Percentiles rank a stretch among this genome's conserved stretches.
These are phyloP conservation scores for Leucoagaricus sp. DNA, from an alignment of 1,284 basidiomycete species.

Conservation along the genomic window DNA sequence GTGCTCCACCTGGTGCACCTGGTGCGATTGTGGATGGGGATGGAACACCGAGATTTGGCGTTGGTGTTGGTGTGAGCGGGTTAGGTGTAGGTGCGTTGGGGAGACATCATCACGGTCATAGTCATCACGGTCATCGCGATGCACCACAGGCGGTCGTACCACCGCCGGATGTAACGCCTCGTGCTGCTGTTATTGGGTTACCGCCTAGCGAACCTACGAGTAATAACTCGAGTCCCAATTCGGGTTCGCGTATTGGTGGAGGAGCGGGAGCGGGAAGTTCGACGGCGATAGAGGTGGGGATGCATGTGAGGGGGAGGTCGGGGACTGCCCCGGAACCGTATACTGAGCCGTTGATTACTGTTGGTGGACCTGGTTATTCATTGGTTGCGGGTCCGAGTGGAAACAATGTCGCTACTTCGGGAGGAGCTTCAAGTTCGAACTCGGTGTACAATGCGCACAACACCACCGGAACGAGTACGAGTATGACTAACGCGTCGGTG, in stretches of 20 bases:
- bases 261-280: no score
- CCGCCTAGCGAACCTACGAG: no score
- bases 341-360: constrained; percentile 7
- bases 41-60: constrained; percentile 29
- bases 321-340: constrained; percentile 9
- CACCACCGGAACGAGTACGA: no score
- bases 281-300: not conserved
- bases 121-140: constrained; percentile 1
- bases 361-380: not conserved
- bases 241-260: no score
- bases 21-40: constrained; percentile 75
- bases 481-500: no score
- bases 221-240: no score
- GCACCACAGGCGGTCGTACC: constrained; percentile 12
- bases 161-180: constrained; percentile 44
- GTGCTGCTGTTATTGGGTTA: constrained; percentile 38
- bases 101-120: not conserved
- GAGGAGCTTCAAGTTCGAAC: not conserved
- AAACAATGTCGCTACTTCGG: no score
- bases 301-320: constrained; percentile 1
- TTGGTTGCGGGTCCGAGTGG: not conserved
- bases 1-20: constrained; percentile 80
- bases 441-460: no score
- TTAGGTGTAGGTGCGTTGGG: not conserved
- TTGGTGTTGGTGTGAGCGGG: not conserved